Conservation (phyloP, 129 eudicot genomes). For the Deinandra increscens region DNA sequence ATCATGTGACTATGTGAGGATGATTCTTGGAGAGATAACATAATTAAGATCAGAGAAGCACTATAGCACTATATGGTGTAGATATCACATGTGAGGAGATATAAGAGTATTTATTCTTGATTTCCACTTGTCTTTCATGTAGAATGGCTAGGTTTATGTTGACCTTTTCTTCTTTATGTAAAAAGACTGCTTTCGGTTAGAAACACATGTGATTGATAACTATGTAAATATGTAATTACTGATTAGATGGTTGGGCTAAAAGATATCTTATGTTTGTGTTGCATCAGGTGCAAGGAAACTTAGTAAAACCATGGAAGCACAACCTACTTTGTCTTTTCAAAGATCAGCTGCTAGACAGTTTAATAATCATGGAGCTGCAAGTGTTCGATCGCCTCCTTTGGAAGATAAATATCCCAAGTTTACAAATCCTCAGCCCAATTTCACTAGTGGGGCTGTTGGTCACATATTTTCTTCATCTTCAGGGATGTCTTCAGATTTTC, state of each 20-base stretch:
- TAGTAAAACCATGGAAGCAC: slow-evolving; percentile 74
- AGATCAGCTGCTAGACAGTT: slow-evolving; percentile 52
- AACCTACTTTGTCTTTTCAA: slow-evolving; percentile 58
- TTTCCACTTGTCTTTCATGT: not conserved
- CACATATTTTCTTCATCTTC: slow-evolving; percentile 74
- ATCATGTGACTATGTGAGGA: not conserved
- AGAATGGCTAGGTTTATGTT: not conserved
- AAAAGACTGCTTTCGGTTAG: not conserved
- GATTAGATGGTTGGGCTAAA: slow-evolving; percentile 3
- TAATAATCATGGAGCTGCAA: slow-evolving; percentile 50
- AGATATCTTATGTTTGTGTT: slow-evolving; percentile 13
- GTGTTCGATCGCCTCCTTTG: slow-evolving; percentile 50
- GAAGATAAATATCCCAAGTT: slow-evolving; percentile 57
- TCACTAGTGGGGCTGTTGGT: slow-evolving; percentile 56
- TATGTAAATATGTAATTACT: not conserved
- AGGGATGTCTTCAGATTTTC: slow-evolving; percentile 69
- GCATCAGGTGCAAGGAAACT: slow-evolving; percentile 4
- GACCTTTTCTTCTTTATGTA: not conserved
- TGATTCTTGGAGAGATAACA: not conserved
- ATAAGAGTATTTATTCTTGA: not conserved
- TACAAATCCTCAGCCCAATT: slow-evolving; percentile 48
- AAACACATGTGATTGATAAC: not conserved
- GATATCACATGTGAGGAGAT: not conserved
- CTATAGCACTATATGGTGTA: slow-evolving; percentile 2
- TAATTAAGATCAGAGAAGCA: too few species aligned